Conservation (phyloP, 2,329 filamentous ascomycete species). For the Aspergillus sp. region DNA sequence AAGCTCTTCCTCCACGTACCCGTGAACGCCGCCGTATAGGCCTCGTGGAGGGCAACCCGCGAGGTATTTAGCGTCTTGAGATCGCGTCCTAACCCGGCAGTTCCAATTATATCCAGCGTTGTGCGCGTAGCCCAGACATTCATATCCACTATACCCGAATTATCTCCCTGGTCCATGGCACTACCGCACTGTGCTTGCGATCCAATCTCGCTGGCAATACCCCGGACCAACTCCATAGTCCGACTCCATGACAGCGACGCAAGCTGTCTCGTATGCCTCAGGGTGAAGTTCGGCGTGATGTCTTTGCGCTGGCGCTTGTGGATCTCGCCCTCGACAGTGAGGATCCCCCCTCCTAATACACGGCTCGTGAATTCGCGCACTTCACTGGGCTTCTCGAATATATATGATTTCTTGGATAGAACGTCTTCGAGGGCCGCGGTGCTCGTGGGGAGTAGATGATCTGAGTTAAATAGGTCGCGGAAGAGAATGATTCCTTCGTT, state of each 20-base stretch:
- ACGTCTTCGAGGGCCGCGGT: neutral
- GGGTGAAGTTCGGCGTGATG: neutral
- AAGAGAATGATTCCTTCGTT: neutral
- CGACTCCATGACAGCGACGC: neutral
- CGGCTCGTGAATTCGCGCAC: neutral
- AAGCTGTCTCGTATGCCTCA: neutral
- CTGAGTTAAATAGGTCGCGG: neutral
- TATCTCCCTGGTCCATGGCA: neutral
- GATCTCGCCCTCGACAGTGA: neutral
- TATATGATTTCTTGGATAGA: neutral
- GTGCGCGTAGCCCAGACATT: neutral
- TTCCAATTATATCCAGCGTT: neutral
- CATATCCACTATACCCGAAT: neutral
- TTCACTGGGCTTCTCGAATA: neutral
- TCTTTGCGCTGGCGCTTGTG: neutral
- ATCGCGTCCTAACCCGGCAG: neutral
- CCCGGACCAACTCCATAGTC: neutral
- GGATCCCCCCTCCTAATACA: neutral
- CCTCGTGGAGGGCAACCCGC: neutral
- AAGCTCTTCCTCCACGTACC: too few species aligned
- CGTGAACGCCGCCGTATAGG: too few species aligned
- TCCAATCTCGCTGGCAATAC: too few species aligned
- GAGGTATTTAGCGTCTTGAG: neutral
- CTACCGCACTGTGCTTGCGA: neutral
- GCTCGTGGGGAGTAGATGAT: neutral